Evolutionary conservation across 2,329 filamentous ascomycete genomes (phyloP).

Genomic region (Emericellopsis cladophorae): DNA sequence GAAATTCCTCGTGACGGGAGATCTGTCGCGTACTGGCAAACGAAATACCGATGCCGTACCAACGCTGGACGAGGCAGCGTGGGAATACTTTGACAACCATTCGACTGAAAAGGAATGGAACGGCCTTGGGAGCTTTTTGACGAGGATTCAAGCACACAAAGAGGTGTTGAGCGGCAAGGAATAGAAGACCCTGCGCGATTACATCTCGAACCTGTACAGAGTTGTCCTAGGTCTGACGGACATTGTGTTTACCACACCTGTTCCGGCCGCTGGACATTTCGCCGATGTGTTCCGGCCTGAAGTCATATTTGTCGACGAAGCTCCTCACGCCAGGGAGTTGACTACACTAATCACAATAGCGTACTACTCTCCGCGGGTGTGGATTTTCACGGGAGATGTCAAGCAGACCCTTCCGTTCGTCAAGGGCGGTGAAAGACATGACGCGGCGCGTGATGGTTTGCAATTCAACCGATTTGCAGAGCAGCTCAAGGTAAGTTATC

Average conservation of each 20-base stretch:
- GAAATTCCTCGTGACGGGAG: slow-evolving; percentile 17
- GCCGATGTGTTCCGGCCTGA: slow-evolving; percentile 57
- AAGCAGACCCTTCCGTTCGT: slow-evolving; percentile 30
- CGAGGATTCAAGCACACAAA: slow-evolving; percentile 11
- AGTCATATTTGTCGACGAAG: slow-evolving; percentile 75
- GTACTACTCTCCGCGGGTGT: slow-evolving; percentile 25
- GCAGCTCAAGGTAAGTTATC: slow-evolving; percentile 16
- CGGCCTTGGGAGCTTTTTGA: slow-evolving; percentile 22
- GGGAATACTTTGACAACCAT: slow-evolving; percentile 23
- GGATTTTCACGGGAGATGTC: slow-evolving; percentile 33
- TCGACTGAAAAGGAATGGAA: slow-evolving; percentile 15
- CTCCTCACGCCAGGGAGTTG: slow-evolving; percentile 30
- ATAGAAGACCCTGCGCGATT: slow-evolving; percentile 15
- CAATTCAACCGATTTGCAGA: slow-evolving; percentile 17
- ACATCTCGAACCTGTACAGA: slow-evolving; percentile 22
- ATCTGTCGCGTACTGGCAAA: slow-evolving; percentile 8
- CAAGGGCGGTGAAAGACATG: slow-evolving; percentile 10
- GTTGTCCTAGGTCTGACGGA: slow-evolving; percentile 23
- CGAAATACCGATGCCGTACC: slow-evolving; percentile 16
- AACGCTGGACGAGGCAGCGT: slow-evolving; percentile 28
- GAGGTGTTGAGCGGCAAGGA: slow-evolving; percentile 11
- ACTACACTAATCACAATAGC: slow-evolving; percentile 31
- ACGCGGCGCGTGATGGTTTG: slow-evolving; percentile 6
- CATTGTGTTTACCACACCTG: slow-evolving; percentile 33
- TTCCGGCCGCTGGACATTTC: slow-evolving; percentile 23